Evolutionary conservation across 2,329 filamentous ascomycete species (phyloP), one percentile per base, ranked within the genome.

Genomic region (Calonectria multiphialidica): DNA sequence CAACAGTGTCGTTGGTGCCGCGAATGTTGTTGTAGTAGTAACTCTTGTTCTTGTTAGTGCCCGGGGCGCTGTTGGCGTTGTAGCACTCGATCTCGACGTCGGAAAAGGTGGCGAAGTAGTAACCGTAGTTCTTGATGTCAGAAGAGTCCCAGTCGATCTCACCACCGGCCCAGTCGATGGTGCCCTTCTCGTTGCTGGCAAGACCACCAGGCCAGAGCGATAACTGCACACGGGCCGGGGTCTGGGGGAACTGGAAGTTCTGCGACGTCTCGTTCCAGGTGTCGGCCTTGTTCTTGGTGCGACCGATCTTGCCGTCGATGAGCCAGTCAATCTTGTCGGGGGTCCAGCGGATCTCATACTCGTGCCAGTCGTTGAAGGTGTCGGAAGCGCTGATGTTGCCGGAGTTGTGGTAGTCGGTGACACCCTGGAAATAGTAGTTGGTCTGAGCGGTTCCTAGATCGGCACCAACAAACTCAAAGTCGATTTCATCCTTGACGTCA

Each of bases 401-500:
- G 12, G 91, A 92, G 82, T 98, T 94, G 75, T 90, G 87, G 81
- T 98, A 98, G 83, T 96, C 89, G 45, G 95, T 93, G 75, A 98
- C 93, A 81, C 97, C 97, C 86, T 98, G 96, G 86, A 93, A 98
- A 86, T 98, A 99, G 88, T 92, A 99, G 87, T 99, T 99, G 82
- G 95, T 97, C 87, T 99, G 96, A 21, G 93, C 94, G 74, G 89
- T 90, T 57, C 87, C 81, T 74, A 98, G 87, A 80, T 98, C 94
- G 53, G 90, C 90, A 76, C 97, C 97, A 67, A 99, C 90, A 83
- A 94, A 98, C 84, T 99, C 97, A 82, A 95, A 98, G 86, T 99
- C 97, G 80, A 99, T 98, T 85, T 99, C 97, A 81, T 99, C 97
- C 89, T 98, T 98, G 81, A 97, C 94, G 80, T 98, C 96, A 42